These are phyloP conservation scores for Raddia guianensis DNA, from an alignment of 176 grass and related monocot species.

Conservation along the genomic window DNA sequence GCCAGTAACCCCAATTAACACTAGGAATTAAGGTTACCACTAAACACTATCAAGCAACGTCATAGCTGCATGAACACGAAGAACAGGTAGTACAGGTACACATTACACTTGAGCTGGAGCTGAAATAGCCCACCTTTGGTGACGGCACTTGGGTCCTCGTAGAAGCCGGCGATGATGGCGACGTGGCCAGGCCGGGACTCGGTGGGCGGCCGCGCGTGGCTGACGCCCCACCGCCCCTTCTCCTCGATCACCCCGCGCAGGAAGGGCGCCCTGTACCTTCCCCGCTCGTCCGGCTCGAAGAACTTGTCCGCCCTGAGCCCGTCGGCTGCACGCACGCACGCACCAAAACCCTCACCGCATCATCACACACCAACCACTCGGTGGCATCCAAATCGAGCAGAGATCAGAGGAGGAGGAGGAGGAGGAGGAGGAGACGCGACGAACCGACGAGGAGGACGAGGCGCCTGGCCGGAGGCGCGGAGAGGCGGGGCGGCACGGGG, in stretches of 20 bases:
- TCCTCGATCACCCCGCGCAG: conserved; percentile 77
- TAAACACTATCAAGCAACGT: not conserved
- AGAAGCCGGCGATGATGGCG: conserved; percentile 89
- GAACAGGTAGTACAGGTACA: not conserved
- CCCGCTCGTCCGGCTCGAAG: conserved; percentile 74
- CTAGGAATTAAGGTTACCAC: not conserved
- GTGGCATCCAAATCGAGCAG: not conserved
- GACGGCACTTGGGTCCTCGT: conserved; percentile 81
- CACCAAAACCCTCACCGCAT: conserved; percentile 37
- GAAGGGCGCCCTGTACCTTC: conserved; percentile 81
- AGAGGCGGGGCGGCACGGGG: conserved; percentile 70
- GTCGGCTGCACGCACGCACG: conserved; percentile 61
- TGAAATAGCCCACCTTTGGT: conserved; percentile 66
- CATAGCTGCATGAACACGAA: conserved; percentile 20
- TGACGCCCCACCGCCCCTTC: conserved; percentile 86
- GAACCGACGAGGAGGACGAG: conserved; percentile 87
- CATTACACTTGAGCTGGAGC: not conserved
- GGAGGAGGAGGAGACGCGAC: conserved; percentile 5
- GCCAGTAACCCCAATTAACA: not conserved
- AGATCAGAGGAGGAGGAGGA: conserved; percentile 12
- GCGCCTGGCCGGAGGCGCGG: conserved; percentile 72
- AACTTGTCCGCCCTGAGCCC: conserved; percentile 97
- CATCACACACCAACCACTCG: conserved; percentile 31
- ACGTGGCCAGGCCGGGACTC: conserved; percentile 90
- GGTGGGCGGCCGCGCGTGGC: conserved; percentile 89